phyloP scores from a whole-genome alignment of 495 filamentous ascomycete species.

The Stereocaulon alpinum region DNA sequence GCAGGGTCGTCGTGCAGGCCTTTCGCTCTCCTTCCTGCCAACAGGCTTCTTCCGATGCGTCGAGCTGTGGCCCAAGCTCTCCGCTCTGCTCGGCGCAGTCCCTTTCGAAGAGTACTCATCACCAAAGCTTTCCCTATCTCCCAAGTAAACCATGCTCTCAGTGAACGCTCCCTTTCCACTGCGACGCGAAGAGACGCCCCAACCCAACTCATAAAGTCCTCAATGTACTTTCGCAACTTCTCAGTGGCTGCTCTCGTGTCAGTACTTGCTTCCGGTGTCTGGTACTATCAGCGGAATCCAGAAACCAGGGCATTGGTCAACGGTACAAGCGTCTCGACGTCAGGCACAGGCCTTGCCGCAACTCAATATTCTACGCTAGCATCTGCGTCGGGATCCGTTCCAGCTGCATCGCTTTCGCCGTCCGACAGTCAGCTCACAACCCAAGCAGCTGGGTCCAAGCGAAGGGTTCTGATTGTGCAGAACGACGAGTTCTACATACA shows the following conservation, averaged over 20 bases:
- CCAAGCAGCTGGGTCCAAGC: conserved; percentile 25
- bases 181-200: conserved; percentile 30
- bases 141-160: conserved; percentile 37
- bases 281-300: conserved; percentile 47
- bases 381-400: background rate
- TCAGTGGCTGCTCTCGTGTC: conserved; percentile 48
- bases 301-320: conserved; percentile 22
- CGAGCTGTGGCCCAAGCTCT: conserved; percentile 51
- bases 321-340: conserved; percentile 22
- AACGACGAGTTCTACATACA: conserved; percentile 77
- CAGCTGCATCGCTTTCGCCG: conserved; percentile 3
- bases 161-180: conserved; percentile 33
- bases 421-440: conserved; percentile 18
- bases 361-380: conserved; percentile 21
- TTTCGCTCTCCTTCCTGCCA: background rate
- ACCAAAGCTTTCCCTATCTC: conserved; percentile 36
- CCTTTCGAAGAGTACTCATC: conserved; percentile 40
- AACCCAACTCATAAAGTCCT: conserved; percentile 34
- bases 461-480: conserved; percentile 57
- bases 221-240: conserved; percentile 57
- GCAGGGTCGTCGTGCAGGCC: background rate
- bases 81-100: conserved; percentile 49
- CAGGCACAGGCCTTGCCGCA: conserved; percentile 21
- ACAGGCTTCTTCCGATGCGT: conserved; percentile 43
- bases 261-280: conserved; percentile 54